These are phyloP conservation scores for Colletotrichum destructivum DNA, from an alignment of 2,329 filamentous ascomycete genomes.

Conservation along the genomic window DNA sequence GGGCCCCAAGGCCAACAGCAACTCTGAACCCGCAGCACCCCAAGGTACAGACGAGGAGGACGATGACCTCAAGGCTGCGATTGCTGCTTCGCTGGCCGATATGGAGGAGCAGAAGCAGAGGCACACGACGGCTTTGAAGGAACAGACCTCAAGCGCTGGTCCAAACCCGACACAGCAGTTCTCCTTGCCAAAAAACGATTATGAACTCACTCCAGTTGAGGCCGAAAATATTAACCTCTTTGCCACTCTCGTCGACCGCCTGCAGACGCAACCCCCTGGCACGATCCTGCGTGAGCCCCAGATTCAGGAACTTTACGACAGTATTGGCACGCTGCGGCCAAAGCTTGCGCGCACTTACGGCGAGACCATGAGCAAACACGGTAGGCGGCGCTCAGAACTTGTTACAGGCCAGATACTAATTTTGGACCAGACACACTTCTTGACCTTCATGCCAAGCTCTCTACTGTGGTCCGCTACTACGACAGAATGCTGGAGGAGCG, in stretches of 20 bases:
- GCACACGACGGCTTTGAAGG: slow-evolving; percentile 86
- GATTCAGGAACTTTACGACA: slow-evolving; percentile 98
- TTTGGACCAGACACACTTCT: slow-evolving; percentile 82
- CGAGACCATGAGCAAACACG: slow-evolving; percentile 99
- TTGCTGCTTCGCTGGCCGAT: slow-evolving; percentile 93
- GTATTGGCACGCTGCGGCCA: slow-evolving; percentile 91
- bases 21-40: slow-evolving; percentile 48
- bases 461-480: slow-evolving; percentile 96
- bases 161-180: slow-evolving; percentile 66
- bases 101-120: slow-evolving; percentile 99
- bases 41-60: slow-evolving; percentile 86
- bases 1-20: slow-evolving; percentile 49
- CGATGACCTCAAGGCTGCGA: slow-evolving; percentile 92
- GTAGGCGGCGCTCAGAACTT: slow-evolving; percentile 62
- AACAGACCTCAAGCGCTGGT: slow-evolving; percentile 75
- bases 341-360: slow-evolving; percentile 97
- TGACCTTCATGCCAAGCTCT: slow-evolving; percentile 94
- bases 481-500: slow-evolving; percentile 98
- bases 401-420: slow-evolving; percentile 51
- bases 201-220: slow-evolving; percentile 93
- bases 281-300: slow-evolving; percentile 97
- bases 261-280: slow-evolving; percentile 95
- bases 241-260: slow-evolving; percentile 90
- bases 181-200: slow-evolving; percentile 86
- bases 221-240: slow-evolving; percentile 99